These are phyloP conservation scores for Malassezia restricta DNA, from an alignment of 1,284 basidiomycete genomes.

Conservation along the genomic window DNA sequence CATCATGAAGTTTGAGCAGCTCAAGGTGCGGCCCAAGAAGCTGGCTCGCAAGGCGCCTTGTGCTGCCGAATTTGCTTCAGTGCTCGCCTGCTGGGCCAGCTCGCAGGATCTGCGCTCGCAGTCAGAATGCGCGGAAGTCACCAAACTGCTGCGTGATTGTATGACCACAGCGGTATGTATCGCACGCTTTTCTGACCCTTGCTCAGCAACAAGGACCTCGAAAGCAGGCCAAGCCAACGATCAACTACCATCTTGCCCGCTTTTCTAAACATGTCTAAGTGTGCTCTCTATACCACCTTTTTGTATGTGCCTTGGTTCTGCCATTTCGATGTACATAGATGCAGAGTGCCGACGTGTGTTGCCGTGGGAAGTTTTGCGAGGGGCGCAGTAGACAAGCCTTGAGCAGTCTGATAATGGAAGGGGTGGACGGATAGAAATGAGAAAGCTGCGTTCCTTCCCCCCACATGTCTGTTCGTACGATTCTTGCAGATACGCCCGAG, in stretches of 20 bases:
- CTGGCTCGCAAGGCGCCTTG: conserved; percentile 59
- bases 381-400: too few species aligned
- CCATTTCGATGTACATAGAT: too few species aligned
- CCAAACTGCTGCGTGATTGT: conserved; percentile 64
- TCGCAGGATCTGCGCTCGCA: conserved; percentile 59
- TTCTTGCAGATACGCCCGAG: not conserved
- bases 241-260: conserved; percentile 44
- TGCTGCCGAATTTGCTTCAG: conserved; percentile 61
- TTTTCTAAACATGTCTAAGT: conserved; percentile 33
- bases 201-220: conserved; percentile 1
- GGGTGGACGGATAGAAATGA: not conserved
- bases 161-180: conserved; percentile 67
- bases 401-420: too few species aligned
- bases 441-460: not conserved
- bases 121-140: conserved; percentile 56
- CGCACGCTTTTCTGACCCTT: not conserved
- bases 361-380: too few species aligned
- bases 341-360: too few species aligned
- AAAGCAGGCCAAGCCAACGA: conserved; percentile 27
- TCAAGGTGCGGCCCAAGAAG: conserved; percentile 54
- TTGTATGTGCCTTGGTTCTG: not conserved
- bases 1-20: conserved; percentile 39
- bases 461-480: not conserved
- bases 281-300: not conserved
- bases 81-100: conserved; percentile 87